These are phyloP conservation scores for Hypoxylon sp. DNA, from an alignment of 2,329 filamentous ascomycete genomes.

Conservation along the genomic window DNA sequence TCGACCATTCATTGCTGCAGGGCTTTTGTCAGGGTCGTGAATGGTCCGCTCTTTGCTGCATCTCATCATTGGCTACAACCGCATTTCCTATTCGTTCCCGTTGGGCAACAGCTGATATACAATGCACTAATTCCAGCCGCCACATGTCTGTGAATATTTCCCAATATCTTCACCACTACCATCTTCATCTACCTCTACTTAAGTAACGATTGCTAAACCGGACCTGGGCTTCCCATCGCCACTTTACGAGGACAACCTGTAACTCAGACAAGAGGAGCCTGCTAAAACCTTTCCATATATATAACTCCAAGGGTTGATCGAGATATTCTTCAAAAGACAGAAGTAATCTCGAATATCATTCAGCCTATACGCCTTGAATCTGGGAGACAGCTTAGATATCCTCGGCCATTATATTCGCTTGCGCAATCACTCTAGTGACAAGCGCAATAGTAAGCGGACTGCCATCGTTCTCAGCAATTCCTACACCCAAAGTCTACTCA, in stretches of 20 bases:
- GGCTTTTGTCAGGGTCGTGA: conserved; percentile 56
- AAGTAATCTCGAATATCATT: conserved; percentile 28
- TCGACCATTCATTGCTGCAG: conserved; percentile 58
- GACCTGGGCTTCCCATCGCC: conserved; percentile 35
- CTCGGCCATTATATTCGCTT: conserved; percentile 24
- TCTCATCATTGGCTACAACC: conserved; percentile 55
- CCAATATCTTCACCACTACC: conserved; percentile 46
- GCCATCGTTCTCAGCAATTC: conserved; percentile 23
- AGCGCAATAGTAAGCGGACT: conserved; percentile 22
- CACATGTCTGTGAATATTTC: conserved; percentile 48
- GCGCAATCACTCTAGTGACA: conserved; percentile 28
- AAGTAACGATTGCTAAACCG: conserved; percentile 44
- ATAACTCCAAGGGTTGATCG: conserved; percentile 33
- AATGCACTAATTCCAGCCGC: conserved; percentile 52
- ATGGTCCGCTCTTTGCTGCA: conserved; percentile 58
- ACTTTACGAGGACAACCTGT: conserved; percentile 37
- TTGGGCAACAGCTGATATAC: conserved; percentile 55
- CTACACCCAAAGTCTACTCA: conserved; percentile 25
- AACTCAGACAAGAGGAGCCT: conserved; percentile 38
- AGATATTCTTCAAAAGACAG: conserved; percentile 23
- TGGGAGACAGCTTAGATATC: conserved; percentile 29
- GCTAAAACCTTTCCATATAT: conserved; percentile 34
- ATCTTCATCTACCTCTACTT: conserved; percentile 43
- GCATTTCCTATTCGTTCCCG: conserved; percentile 45
- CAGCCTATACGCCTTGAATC: conserved; percentile 29